Evolutionary conservation across 768 basidiomycete species (phyloP).

Genomic region (Lactarius psammicola): DNA sequence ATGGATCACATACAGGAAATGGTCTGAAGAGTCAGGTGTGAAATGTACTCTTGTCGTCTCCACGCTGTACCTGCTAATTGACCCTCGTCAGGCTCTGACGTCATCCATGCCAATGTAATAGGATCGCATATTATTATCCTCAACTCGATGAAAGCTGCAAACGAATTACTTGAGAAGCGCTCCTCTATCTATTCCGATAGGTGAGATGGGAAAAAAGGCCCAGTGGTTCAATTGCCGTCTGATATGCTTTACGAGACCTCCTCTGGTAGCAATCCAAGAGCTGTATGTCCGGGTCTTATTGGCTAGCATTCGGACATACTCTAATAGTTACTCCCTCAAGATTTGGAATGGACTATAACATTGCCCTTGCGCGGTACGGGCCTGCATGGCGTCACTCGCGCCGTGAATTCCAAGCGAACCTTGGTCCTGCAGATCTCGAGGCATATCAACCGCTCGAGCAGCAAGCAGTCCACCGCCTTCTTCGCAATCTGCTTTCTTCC

Average conservation of each 20-base stretch:
- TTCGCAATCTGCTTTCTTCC: too few species aligned
- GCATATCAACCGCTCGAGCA: too few species aligned
- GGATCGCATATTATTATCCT: not conserved
- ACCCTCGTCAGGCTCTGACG: not conserved
- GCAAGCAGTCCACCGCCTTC: too few species aligned
- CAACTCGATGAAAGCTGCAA: not conserved
- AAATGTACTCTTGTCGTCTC: not conserved
- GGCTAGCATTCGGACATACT: not conserved
- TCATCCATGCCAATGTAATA: not conserved
- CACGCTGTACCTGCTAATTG: not conserved
- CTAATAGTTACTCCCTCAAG: too few species aligned
- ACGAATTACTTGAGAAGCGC: not conserved
- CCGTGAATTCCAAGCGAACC: too few species aligned
- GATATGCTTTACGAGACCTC: not conserved
- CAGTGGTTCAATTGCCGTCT: not conserved
- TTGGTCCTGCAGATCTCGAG: too few species aligned
- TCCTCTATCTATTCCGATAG: slow-evolving; percentile 9
- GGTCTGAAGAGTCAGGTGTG: not conserved
- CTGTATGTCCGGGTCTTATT: not conserved
- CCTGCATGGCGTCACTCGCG: too few species aligned
- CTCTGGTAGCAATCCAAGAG: not conserved
- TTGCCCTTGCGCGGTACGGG: too few species aligned
- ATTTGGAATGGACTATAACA: too few species aligned
- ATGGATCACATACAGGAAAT: not conserved
- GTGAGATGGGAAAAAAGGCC: not conserved